phyloP scores from a whole-genome alignment of 805 yeast species.

The Yarrowia keelungensis region DNA sequence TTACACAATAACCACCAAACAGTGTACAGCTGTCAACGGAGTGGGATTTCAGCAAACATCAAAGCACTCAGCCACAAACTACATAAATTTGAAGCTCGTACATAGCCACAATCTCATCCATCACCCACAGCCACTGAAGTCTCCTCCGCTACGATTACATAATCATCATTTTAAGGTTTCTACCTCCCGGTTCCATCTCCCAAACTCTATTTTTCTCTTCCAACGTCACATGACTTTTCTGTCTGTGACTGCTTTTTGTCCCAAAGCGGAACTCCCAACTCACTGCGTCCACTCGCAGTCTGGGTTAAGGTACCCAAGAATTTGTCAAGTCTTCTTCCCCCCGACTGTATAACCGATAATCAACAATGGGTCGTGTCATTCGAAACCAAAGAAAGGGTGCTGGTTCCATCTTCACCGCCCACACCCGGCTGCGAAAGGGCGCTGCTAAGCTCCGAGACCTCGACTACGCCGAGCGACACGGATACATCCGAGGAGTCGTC shows the following conservation, averaged over 20 bases:
- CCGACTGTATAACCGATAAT: slow-evolving; percentile 35
- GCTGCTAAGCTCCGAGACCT: slow-evolving; percentile 99
- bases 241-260: slow-evolving; percentile 34
- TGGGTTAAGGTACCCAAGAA: slow-evolving; percentile 28
- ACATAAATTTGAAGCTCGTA: too few species aligned
- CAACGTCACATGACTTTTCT: slow-evolving; percentile 7
- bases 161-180: neutral
- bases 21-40: too few species aligned
- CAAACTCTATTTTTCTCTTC: neutral
- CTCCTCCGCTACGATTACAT: too few species aligned
- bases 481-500: slow-evolving; percentile 99
- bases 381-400: slow-evolving; percentile 99
- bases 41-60: too few species aligned
- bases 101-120: too few species aligned
- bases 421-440: slow-evolving; percentile 99
- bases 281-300: slow-evolving; percentile 6
- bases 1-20: too few species aligned
- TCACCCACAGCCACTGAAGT: too few species aligned
- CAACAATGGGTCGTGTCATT: slow-evolving; percentile 72
- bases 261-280: slow-evolving; percentile 34
- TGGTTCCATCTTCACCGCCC: slow-evolving; percentile 99
- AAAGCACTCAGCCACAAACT: too few species aligned
- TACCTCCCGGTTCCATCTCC: neutral
- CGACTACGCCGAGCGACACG: slow-evolving; percentile 99
- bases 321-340: slow-evolving; percentile 40